Evolutionary conservation across 208 protist species (phyloP).

Genomic region (Tritrichomonas foetus): DNA sequence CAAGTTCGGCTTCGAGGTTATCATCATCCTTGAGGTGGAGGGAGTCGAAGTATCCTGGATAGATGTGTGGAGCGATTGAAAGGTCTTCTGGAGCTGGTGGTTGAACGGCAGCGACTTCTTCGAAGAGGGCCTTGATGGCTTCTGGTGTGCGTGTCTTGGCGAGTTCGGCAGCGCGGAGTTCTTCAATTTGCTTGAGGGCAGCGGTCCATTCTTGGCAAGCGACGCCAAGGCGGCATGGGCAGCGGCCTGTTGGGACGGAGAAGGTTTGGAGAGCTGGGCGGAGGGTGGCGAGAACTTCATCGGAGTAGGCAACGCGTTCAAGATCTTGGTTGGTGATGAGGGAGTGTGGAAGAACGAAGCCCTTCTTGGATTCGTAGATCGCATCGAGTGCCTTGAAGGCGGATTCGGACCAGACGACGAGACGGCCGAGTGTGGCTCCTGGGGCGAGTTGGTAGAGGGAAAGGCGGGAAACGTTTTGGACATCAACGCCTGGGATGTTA

Average conservation of each 20-base stretch:
- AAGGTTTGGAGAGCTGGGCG: background rate
- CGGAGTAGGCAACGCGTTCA: constrained; percentile 71
- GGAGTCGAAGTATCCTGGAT: too few species aligned
- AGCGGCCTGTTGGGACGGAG: background rate
- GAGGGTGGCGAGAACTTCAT: constrained; percentile 66
- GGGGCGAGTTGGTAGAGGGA: constrained; percentile 97
- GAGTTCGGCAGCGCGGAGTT: background rate
- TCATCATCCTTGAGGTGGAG: too few species aligned
- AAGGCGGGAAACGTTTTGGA: constrained; percentile 74
- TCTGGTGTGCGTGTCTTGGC: background rate
- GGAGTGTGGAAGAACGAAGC: constrained; percentile 64
- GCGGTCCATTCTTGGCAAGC: background rate
- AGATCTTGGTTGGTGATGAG: constrained; percentile 75
- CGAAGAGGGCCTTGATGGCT: background rate
- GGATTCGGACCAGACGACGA: constrained; percentile 95
- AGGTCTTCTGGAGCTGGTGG: background rate
- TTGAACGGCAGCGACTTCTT: background rate
- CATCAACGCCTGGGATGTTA: constrained; percentile 64
- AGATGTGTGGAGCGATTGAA: background rate
- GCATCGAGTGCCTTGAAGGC: constrained; percentile 90
- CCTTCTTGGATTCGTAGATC: constrained; percentile 87
- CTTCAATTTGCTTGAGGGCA: background rate
- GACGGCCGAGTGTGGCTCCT: constrained; percentile 95
- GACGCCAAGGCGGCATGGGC: background rate
- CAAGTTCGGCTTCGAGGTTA: too few species aligned